These are phyloP conservation scores for Acrasis kona DNA, from an alignment of 78 protist genomes.

Conservation along the genomic window DNA sequence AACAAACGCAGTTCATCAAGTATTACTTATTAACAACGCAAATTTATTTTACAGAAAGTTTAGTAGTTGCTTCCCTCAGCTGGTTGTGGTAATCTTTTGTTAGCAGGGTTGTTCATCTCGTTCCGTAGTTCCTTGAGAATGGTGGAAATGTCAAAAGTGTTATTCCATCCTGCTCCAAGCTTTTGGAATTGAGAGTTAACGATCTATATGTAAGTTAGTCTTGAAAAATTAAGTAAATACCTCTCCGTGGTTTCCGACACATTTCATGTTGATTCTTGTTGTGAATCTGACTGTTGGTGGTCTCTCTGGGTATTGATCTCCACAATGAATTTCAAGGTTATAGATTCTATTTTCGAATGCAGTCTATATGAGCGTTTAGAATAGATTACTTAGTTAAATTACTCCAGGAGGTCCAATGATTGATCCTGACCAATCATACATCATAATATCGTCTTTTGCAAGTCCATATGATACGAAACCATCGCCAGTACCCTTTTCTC, in stretches of 20 bases:
- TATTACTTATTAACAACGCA: too few relatives aligned
- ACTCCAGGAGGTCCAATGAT: constrained; percentile 75
- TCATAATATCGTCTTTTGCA: constrained; percentile 39
- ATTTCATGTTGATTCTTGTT: constrained; percentile 50
- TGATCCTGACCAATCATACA: constrained; percentile 76
- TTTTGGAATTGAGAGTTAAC: too few relatives aligned
- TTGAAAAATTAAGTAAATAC: too few relatives aligned
- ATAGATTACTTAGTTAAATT: constrained; percentile 40
- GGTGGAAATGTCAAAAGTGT: too few relatives aligned
- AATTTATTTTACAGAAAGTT: too few relatives aligned
- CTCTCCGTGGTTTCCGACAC: constrained; percentile 43
- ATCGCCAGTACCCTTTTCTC: constrained; percentile 80
- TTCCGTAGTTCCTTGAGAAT: constrained; percentile 26
- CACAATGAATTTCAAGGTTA: constrained; percentile 60
- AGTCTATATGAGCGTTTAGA: too few relatives aligned
- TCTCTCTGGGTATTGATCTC: constrained; percentile 64
- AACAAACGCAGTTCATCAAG: too few relatives aligned
- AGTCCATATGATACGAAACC: constrained; percentile 5
- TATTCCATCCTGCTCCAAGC: too few relatives aligned
- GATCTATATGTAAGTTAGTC: too few relatives aligned
- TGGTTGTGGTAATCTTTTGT: constrained; percentile 58
- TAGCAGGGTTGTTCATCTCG: constrained; percentile 44
- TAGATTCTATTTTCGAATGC: constrained; percentile 58
- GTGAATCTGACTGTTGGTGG: constrained; percentile 68
- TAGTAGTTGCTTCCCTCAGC: constrained; percentile 45